Evolutionary conservation across 495 filamentous ascomycete genomes (phyloP), one percentile per base, ranked within the genome.

Genomic region (Neurospora sp.): DNA sequence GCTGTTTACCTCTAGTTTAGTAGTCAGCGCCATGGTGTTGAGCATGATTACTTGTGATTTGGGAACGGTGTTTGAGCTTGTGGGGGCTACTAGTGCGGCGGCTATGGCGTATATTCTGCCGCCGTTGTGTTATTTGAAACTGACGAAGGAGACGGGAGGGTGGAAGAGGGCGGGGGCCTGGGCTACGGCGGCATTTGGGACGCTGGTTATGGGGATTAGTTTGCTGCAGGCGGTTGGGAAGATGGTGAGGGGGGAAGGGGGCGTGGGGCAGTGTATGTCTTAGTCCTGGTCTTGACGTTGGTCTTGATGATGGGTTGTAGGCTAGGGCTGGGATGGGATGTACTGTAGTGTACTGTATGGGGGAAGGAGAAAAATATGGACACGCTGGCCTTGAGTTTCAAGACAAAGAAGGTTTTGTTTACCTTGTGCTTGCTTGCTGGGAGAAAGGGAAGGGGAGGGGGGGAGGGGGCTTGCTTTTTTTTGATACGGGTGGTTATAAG

Each of bases 41-140:
- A 87, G 90, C 53, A 82, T 98, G 71, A 77, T 97, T 44, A 98
- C 93, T 3, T 98, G 95, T 80, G 96, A 99, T 77, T 86, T 98
- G 3, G 96, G 96, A 12, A 89, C 91, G 31, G 94, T 99, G 0
- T 98, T 99, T 79, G 96, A 99, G 80, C 83, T 99, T 42, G 94
- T 98, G 65, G 96, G 96, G 69, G 95, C 96, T 8, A 99, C 96
- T 20, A 94, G 91, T 78, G 96, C 96, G 8, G 94, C 94, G 73
- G 93, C 94, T 39, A 85, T 99, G 77, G 96, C 96, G 6, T 99
- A 97, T 81, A 97, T 99, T 38, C 84, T 99, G 71, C 96, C 96
- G 76, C 95, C 96, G 22, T 81, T 98, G 10, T 99, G 96, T 80
- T 99, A 94, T 80, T 90, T 98, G 77, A 97, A 95, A 80, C 85